A percentile compares a stretch with the other conserved stretches of the same genome.
Evolutionary conservation across 169 alveolate species (phyloP).

Genomic region (Plasmodium malariae): DNA sequence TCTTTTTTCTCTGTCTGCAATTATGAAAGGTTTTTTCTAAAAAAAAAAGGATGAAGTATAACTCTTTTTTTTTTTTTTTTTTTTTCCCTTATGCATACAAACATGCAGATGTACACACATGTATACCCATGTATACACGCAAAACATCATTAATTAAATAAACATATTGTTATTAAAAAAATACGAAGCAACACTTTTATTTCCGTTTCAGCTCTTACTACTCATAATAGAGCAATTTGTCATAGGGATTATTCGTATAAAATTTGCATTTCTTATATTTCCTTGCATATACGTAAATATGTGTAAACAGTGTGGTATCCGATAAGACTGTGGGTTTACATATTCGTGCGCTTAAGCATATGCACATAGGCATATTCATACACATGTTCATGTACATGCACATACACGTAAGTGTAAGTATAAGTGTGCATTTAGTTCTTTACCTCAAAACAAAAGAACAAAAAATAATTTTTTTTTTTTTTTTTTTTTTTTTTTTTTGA

Average conservation of each 20-base stretch:
- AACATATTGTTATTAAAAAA: not conserved
- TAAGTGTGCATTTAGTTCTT: not conserved
- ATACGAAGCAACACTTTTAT: not conserved
- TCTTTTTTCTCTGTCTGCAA: slow-evolving; percentile 2
- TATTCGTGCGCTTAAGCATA: not conserved
- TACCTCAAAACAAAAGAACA: not conserved
- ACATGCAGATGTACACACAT: not conserved
- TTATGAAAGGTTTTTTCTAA: slow-evolving; percentile 20
- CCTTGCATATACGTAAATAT: not conserved
- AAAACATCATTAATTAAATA: not conserved
- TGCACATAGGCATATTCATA: not conserved
- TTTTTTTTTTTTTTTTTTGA: slow-evolving; percentile 20
- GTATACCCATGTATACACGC: not conserved
- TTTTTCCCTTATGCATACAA: not conserved
- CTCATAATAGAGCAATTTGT: slow-evolving; percentile 25
- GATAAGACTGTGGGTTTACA: too few relatives aligned
- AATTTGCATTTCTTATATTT: slow-evolving; percentile 3
- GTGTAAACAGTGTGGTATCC: too few relatives aligned
- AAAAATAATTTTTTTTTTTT: slow-evolving; percentile 5
- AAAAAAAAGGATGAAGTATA: not conserved
- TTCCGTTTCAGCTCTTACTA: slow-evolving; percentile 20
- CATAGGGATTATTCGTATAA: slow-evolving; percentile 63
- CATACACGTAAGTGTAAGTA: too few relatives aligned
- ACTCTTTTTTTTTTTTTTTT: not conserved
- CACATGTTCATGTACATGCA: not conserved